Conservation (phyloP, 495 filamentous ascomycete species). For the Penicillium canariense region DNA sequence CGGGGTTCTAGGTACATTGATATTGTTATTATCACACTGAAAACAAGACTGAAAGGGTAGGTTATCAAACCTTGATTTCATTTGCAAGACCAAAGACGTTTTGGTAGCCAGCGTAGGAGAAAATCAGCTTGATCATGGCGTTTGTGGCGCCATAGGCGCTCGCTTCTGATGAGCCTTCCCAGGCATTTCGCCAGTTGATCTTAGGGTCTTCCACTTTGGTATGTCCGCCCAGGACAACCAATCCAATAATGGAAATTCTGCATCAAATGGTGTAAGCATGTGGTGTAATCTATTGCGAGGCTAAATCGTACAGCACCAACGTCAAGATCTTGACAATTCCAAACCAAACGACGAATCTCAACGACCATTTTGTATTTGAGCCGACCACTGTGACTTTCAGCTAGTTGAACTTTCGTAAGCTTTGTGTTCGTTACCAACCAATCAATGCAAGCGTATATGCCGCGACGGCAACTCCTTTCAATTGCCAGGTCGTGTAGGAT, state of each 20-base stretch:
- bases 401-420: background rate
- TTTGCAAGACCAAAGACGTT: conserved; percentile 67
- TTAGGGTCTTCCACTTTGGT: conserved; percentile 53
- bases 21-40: background rate
- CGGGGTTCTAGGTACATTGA: conserved; percentile 48
- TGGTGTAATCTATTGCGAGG: background rate
- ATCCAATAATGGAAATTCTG: conserved; percentile 55
- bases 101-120: conserved; percentile 59
- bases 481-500: conserved; percentile 52
- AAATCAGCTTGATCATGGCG: conserved; percentile 61
- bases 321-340: conserved; percentile 55
- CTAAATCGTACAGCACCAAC: conserved; percentile 46
- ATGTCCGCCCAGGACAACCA: conserved; percentile 60
- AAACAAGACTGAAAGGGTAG: background rate
- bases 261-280: background rate
- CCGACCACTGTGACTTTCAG: conserved; percentile 37
- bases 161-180: conserved; percentile 46
- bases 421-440: conserved; percentile 12
- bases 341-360: conserved; percentile 53
- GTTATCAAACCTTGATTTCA: conserved; percentile 53
- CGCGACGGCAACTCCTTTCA: conserved; percentile 62
- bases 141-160: conserved; percentile 57
- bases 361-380: conserved; percentile 55
- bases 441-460: conserved; percentile 55
- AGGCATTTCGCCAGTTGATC: conserved; percentile 58